phyloP scores from a whole-genome alignment of 1,284 basidiomycete genomes.

The Cryptococcus sp. region DNA sequence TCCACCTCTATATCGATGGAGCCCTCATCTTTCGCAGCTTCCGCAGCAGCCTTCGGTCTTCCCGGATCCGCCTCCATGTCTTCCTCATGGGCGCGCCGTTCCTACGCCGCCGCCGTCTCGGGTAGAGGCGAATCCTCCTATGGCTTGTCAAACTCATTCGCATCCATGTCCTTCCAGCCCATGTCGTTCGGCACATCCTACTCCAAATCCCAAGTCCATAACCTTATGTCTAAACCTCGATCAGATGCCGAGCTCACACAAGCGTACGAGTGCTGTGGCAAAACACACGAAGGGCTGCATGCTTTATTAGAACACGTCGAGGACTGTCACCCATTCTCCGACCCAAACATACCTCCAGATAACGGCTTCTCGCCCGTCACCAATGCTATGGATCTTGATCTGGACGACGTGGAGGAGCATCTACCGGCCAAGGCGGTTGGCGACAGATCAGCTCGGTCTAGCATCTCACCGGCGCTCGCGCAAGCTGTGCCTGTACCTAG shows the following conservation, averaged over 20 bases:
- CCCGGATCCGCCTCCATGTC: constrained; percentile 30
- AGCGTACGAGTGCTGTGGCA: constrained; percentile 47
- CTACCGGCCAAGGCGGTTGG: neutral
- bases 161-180: constrained; percentile 43
- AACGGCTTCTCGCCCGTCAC: constrained; percentile 43
- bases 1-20: constrained; percentile 50
- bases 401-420: constrained; percentile 36
- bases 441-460: constrained; percentile 25
- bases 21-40: constrained; percentile 39
- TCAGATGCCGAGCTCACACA: constrained; percentile 46
- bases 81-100: constrained; percentile 33
- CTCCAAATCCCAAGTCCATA: constrained; percentile 42
- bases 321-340: constrained; percentile 45
- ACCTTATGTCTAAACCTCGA: constrained; percentile 35
- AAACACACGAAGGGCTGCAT: constrained; percentile 42
- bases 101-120: constrained; percentile 46
- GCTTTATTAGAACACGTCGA: constrained; percentile 50
- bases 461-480: constrained; percentile 35
- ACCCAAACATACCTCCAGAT: constrained; percentile 28
- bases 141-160: constrained; percentile 44
- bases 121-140: constrained; percentile 21
- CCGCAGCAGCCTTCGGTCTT: constrained; percentile 38
- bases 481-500: constrained; percentile 31
- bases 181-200: constrained; percentile 42
- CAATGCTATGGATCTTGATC: constrained; percentile 48